Evolutionary conservation across 306 rosid species (phyloP).

Genomic region (Gleditsia sinensis): DNA sequence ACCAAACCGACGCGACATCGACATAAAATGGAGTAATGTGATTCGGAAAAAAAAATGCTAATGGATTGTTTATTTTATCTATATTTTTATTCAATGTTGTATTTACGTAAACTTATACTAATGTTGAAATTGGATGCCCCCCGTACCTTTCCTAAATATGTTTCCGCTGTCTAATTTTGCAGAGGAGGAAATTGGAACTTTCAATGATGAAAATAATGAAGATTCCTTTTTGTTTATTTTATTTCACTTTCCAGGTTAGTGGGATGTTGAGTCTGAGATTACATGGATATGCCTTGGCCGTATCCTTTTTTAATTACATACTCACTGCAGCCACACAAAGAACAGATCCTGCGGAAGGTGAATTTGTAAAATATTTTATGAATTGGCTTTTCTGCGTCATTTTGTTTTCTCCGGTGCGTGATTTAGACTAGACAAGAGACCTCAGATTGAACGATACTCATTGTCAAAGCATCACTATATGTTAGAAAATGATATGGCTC

Average conservation of each 20-base stretch:
- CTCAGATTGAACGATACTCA: background rate
- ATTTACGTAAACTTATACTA: background rate
- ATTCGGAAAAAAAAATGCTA: background rate
- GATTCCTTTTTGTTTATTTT: background rate
- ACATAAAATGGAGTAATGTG: slow-evolving; percentile 8
- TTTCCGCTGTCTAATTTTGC: slow-evolving; percentile 33
- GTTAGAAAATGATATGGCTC: slow-evolving; percentile 11
- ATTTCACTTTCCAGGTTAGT: slow-evolving; percentile 32
- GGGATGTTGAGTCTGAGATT: slow-evolving; percentile 53
- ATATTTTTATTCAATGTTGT: background rate
- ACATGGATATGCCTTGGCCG: slow-evolving; percentile 48
- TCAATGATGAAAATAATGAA: slow-evolving; percentile 45
- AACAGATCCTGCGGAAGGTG: slow-evolving; percentile 83
- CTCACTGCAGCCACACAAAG: slow-evolving; percentile 41
- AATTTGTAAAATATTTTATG: background rate
- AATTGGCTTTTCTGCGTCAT: slow-evolving; percentile 13
- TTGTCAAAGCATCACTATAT: background rate
- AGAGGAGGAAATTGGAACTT: slow-evolving; percentile 59
- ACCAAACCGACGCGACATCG: slow-evolving; percentile 4
- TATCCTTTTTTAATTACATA: slow-evolving; percentile 39
- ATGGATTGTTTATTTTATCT: background rate
- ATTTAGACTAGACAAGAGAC: slow-evolving; percentile 22
- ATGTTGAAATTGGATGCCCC: background rate
- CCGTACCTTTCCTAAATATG: slow-evolving; percentile 4
- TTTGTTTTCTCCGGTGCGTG: slow-evolving; percentile 18